phyloP scores from a whole-genome alignment of 306 rosid genomes.

The Ziziphus jujuba region DNA sequence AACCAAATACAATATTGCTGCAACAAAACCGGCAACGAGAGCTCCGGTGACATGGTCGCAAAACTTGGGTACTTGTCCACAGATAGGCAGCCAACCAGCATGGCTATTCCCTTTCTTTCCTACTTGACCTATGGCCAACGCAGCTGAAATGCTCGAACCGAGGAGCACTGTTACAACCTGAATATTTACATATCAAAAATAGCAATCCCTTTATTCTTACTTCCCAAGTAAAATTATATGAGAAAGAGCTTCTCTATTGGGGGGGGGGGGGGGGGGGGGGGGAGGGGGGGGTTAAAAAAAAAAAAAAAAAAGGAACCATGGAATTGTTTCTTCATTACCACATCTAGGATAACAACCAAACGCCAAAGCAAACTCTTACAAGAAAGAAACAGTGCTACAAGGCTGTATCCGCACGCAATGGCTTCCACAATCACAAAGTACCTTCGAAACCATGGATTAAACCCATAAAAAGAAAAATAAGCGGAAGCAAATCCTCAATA shows the following conservation, averaged over 20 bases:
- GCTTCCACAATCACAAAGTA: constrained; percentile 36
- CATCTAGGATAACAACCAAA: neutral
- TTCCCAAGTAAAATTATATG: neutral
- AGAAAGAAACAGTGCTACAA: constrained; percentile 26
- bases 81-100: constrained; percentile 61
- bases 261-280: no score
- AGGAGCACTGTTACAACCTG: constrained; percentile 44
- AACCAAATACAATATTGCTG: constrained; percentile 33
- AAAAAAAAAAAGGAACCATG: neutral
- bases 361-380: constrained; percentile 5
- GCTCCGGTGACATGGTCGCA: constrained; percentile 47
- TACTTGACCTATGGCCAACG: constrained; percentile 47
- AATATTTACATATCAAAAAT: neutral
- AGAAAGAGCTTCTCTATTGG: neutral
- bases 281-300: no score
- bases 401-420: constrained; percentile 28
- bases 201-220: no score
- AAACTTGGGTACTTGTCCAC: constrained; percentile 58
- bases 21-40: constrained; percentile 32
- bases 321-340: neutral
- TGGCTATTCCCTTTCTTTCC: constrained; percentile 58
- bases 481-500: neutral
- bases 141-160: constrained; percentile 51
- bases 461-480: neutral
- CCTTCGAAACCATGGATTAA: constrained; percentile 6